Evolutionary conservation across 163 green algal species (phyloP), one percentile per base, ranked within the genome.

Genomic region (Scenedesmus sp.): DNA sequence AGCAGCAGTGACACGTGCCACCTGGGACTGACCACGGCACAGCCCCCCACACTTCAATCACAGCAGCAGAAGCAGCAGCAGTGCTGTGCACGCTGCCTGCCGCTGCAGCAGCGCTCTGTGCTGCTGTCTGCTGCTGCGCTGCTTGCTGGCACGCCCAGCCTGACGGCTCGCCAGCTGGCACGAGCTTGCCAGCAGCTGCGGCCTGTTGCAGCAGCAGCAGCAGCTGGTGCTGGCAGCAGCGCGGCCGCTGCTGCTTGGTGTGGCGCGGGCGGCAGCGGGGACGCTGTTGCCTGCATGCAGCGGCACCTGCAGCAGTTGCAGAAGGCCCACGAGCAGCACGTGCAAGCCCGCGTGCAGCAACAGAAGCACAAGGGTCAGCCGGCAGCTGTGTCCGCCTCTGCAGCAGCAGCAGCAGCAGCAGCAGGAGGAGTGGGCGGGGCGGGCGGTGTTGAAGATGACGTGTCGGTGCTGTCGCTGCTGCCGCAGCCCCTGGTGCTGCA

Each of bases 21-120:
- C 73, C 73, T 12, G 35, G 73, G n/a, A 3, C 12, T 20, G 9
- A 4, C 73, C 30, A 2, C 73, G 10, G 37, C 73, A 13, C 73
- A 46, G 33, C 73, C 73, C 37, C 13, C 73, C 73, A n/a, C 13
- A 49, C 73, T 12, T 35, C 10, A 40, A 43, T 7, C 16, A 30
- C 70, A 49, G 37, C 73, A 53, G 73, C 73, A 49, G 65, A 15
- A 33, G 73, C 37, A 46, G 73, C 73, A 49, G 73, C 73, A 76
- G 73, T 53, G 73, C 73, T 83, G 73, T 20, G 37, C 18, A 24
- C 73, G 73, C 30, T 83, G 73, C 73, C 73, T 83, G 73, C 73
- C 37, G 73, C 73, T 46, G 37, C 73, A 83, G 37, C 73, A 83
- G 73, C 73, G 73, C 20, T 49, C 20, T 7, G 18, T 46, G 37